A percentile compares a stretch with the other conserved stretches of the same genome.
Conservation (phyloP, 1,139 yeast species). For the Taphrina sp. region DNA sequence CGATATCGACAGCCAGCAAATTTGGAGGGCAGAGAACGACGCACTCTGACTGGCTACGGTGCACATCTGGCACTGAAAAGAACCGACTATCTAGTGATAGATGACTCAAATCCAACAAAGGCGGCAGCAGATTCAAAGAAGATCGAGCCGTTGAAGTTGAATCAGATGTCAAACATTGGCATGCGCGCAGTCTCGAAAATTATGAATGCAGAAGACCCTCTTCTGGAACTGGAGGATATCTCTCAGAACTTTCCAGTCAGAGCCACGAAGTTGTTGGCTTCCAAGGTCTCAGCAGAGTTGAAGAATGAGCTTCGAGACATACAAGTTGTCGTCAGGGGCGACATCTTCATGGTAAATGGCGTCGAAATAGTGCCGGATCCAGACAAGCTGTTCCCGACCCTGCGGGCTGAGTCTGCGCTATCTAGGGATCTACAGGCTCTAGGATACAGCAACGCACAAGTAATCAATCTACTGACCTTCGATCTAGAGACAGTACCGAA, state of each 20-base stretch:
- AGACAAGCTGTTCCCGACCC: conserved; percentile 40
- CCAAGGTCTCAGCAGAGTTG: conserved; percentile 36
- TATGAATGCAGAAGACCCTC: conserved; percentile 40
- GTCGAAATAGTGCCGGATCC: conserved; percentile 38
- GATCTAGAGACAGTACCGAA: conserved; percentile 39
- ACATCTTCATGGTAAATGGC: conserved; percentile 46
- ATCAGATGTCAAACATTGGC: conserved; percentile 43
- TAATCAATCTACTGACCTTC: conserved; percentile 38
- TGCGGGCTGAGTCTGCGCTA: conserved; percentile 43
- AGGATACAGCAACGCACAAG: conserved; percentile 37
- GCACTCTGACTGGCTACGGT: conserved; percentile 60
- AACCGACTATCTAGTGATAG: conserved; percentile 63
- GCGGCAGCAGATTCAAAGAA: conserved; percentile 1
- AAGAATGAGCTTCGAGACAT: conserved; percentile 40
- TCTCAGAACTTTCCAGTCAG: conserved; percentile 45
- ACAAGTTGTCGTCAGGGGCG: conserved; percentile 41
- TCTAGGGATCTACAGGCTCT: conserved; percentile 39
- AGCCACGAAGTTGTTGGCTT: conserved; percentile 39
- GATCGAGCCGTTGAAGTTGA: conserved; percentile 38
- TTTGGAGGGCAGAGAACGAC: neutral
- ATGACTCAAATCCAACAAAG: conserved; percentile 51
- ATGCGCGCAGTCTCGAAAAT: conserved; percentile 43
- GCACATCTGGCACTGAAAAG: conserved; percentile 60
- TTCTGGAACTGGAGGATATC: conserved; percentile 43
- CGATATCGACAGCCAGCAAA: neutral